These are phyloP conservation scores for Pelargonium cotyledonis DNA, from an alignment of 441 rosid genomes.

Conservation along the genomic window DNA sequence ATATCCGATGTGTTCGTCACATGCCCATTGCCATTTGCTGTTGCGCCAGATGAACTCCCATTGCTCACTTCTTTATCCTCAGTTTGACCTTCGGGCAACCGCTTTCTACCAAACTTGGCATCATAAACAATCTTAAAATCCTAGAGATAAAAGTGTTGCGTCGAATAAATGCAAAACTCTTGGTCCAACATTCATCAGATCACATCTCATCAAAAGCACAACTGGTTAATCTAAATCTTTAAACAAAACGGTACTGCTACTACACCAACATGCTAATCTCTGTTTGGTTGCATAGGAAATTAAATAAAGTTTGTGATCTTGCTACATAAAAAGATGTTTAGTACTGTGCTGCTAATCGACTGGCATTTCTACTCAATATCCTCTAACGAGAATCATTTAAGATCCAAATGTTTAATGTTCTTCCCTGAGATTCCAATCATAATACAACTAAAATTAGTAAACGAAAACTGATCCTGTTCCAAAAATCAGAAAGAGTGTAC, in stretches of 20 bases:
- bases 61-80: slow-evolving; percentile 29
- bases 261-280: not conserved
- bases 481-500: no score
- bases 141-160: slow-evolving; percentile 33
- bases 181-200: slow-evolving; percentile 3
- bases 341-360: not conserved
- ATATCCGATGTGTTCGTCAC: slow-evolving; percentile 40
- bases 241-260: not conserved
- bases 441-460: no score
- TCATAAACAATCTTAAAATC: slow-evolving; percentile 70
- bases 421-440: no score
- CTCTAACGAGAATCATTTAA: not conserved
- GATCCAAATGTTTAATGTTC: not conserved
- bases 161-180: not conserved
- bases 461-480: no score
- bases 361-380: not conserved
- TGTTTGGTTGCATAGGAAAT: not conserved
- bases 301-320: not conserved
- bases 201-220: not conserved
- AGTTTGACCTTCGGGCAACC: slow-evolving; percentile 25
- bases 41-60: slow-evolving; percentile 24
- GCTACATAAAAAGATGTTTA: not conserved
- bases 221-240: no score
- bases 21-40: slow-evolving; percentile 38
- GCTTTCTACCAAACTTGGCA: slow-evolving; percentile 90